Percentiles rank a stretch among this genome's conserved stretches.
These are phyloP conservation scores for Candida glucosophila DNA, from an alignment of 1,139 yeast species.

Conservation along the genomic window DNA sequence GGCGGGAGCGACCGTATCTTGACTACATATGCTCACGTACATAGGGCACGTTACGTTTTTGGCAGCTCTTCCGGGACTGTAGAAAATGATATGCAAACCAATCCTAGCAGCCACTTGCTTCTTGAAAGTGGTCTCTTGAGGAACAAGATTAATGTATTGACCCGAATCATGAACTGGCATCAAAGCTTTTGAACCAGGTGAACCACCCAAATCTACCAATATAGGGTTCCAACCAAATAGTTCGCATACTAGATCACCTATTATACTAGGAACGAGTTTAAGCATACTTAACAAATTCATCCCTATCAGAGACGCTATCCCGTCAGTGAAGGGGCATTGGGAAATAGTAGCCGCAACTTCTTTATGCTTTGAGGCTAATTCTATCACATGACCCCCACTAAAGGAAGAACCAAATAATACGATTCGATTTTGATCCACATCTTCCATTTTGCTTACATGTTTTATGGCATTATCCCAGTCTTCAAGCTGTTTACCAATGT, in stretches of 20 bases:
- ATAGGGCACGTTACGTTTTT: not conserved
- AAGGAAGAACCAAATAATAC: constrained; percentile 1
- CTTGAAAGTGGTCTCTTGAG: not conserved
- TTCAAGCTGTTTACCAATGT: not conserved
- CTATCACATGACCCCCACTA: constrained; percentile 1
- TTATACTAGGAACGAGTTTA: not conserved
- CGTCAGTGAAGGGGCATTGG: constrained; percentile 1
- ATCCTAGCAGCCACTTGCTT: constrained; percentile 1
- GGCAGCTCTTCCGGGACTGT: constrained; percentile 1
- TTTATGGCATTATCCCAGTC: constrained; percentile 1
- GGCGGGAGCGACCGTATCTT: constrained; percentile 1
- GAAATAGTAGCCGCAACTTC: not conserved
- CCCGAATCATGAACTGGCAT: not conserved
- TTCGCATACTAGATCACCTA: not conserved
- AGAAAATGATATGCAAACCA: not conserved
- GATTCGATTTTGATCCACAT: not conserved
- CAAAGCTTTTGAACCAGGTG: not conserved
- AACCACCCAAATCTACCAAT: not conserved
- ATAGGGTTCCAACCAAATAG: constrained; percentile 1
- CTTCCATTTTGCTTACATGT: not conserved
- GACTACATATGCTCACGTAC: not conserved
- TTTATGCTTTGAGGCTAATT: not conserved
- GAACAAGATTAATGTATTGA: not conserved
- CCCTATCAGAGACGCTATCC: not conserved
- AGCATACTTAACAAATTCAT: constrained; percentile 1